Conservation (phyloP, 2,329 filamentous ascomycete species). For the Colletotrichum coccodes region DNA sequence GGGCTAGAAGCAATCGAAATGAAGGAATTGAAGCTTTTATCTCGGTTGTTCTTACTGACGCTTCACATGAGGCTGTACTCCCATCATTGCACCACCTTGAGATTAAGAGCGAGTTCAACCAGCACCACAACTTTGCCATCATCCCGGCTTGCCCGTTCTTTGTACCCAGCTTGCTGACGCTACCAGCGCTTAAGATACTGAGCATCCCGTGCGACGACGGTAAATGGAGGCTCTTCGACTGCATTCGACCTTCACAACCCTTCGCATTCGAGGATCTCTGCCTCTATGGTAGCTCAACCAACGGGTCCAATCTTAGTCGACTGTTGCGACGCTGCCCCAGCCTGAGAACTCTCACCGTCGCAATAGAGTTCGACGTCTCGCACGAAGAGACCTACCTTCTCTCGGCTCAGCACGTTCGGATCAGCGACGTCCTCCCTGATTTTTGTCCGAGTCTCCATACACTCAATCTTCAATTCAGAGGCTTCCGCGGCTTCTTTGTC, state of each 20-base stretch:
- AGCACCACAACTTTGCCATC: background rate
- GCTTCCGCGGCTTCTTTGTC: background rate
- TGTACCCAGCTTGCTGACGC: background rate
- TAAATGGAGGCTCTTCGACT: background rate
- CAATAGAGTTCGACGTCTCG: background rate
- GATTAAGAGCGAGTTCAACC: background rate
- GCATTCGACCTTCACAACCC: background rate
- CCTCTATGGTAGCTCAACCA: background rate
- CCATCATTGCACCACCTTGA: background rate
- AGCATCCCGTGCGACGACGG: background rate
- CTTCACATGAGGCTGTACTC: no score
- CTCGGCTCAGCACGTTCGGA: background rate
- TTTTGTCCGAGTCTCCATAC: background rate
- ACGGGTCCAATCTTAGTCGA: background rate
- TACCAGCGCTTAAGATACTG: background rate
- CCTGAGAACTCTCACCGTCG: background rate
- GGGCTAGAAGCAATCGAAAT: background rate
- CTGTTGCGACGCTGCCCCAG: background rate
- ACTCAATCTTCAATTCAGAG: background rate
- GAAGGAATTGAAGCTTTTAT: background rate
- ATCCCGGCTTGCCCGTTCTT: background rate
- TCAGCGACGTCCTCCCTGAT: background rate
- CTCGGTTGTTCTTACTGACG: background rate
- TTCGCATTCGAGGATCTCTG: background rate
- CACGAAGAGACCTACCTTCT: background rate